Evolutionary conservation across 108 stramenopile genomes (phyloP).

Genomic region (Cyclotella baltica): DNA sequence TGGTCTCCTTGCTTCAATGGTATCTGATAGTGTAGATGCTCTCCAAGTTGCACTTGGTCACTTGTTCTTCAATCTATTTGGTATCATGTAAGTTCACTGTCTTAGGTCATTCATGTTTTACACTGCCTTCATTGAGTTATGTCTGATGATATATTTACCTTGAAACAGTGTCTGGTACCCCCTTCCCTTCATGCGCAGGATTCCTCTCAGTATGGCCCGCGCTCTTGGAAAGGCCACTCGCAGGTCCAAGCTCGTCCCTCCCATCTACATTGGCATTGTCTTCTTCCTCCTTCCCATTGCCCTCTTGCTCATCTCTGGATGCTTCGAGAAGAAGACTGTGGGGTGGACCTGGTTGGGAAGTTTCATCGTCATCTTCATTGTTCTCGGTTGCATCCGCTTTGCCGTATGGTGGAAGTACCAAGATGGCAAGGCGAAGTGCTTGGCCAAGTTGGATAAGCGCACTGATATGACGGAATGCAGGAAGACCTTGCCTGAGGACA

Average conservation of each 20-base stretch:
- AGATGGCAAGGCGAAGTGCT: constrained; percentile 48
- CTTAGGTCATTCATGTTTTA: neutral
- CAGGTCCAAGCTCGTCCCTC: constrained; percentile 63
- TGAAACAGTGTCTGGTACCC: constrained; percentile 74
- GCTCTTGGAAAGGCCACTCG: constrained; percentile 69
- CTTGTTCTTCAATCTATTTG: constrained; percentile 86
- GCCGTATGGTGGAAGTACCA: constrained; percentile 57
- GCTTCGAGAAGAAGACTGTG: constrained; percentile 61
- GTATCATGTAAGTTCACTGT: constrained; percentile 56
- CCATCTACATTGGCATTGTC: constrained; percentile 70
- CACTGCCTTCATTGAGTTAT: neutral
- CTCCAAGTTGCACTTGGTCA: constrained; percentile 45
- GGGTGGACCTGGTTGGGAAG: constrained; percentile 74
- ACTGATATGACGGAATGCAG: constrained; percentile 43
- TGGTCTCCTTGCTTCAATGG: constrained; percentile 74
- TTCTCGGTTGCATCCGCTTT: constrained; percentile 32
- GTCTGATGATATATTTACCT: neutral
- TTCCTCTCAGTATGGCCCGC: constrained; percentile 71
- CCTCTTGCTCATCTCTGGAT: constrained; percentile 62
- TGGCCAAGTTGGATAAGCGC: constrained; percentile 53
- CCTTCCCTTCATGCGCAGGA: constrained; percentile 72
- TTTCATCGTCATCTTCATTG: constrained; percentile 57
- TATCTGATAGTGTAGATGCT: constrained; percentile 8
- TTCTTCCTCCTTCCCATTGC: constrained; percentile 71
- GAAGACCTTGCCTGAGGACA: constrained; percentile 56